Percentiles rank a stretch among this genome's conserved stretches.
Conservation (phyloP, 805 yeast species). For the Metschnikowia cerradonensis region DNA sequence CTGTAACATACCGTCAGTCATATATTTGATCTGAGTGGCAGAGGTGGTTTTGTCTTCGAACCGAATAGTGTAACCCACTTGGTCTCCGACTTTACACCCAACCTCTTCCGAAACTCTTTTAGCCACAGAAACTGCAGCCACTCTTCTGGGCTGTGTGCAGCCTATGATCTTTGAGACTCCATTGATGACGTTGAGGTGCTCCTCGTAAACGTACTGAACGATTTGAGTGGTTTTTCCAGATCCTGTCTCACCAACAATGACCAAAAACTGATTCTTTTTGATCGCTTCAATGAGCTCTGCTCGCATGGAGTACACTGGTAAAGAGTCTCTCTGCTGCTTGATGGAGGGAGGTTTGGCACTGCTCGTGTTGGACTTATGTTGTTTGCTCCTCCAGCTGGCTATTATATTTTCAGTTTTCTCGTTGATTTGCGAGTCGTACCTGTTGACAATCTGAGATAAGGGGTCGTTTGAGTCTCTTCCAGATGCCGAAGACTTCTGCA, state of each 20-base stretch:
- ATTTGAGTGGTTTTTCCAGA: slow-evolving; percentile 46
- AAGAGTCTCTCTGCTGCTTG: slow-evolving; percentile 42
- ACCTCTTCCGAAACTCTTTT: slow-evolving; percentile 80
- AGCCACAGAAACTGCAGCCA: slow-evolving; percentile 81
- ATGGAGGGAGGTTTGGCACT: slow-evolving; percentile 3
- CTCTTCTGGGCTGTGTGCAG: slow-evolving; percentile 79
- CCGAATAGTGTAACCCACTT: slow-evolving; percentile 83
- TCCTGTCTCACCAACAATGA: slow-evolving; percentile 91
- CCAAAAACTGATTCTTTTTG: slow-evolving; percentile 71
- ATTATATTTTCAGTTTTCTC: slow-evolving; percentile 13
- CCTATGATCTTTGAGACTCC: slow-evolving; percentile 39
- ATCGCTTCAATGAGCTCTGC: slow-evolving; percentile 57
- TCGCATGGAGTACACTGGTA: slow-evolving; percentile 72
- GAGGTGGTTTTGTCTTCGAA: slow-evolving; percentile 65
- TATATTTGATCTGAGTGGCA: slow-evolving; percentile 72
- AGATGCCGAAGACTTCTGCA: slow-evolving; percentile 29
- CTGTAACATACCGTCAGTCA: slow-evolving; percentile 97
- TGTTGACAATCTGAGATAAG: slow-evolving; percentile 2
- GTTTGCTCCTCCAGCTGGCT: slow-evolving; percentile 15
- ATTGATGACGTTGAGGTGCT: slow-evolving; percentile 44
- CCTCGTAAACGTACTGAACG: slow-evolving; percentile 49
- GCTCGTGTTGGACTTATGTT: slow-evolving; percentile 4
- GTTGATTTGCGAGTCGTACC: slow-evolving; percentile 7
- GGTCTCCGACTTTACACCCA: slow-evolving; percentile 59
- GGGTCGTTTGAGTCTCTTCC: slow-evolving; percentile 11